Conservation (phyloP, 164 flowering plant genomes). For the Tinospora cordifolia region DNA sequence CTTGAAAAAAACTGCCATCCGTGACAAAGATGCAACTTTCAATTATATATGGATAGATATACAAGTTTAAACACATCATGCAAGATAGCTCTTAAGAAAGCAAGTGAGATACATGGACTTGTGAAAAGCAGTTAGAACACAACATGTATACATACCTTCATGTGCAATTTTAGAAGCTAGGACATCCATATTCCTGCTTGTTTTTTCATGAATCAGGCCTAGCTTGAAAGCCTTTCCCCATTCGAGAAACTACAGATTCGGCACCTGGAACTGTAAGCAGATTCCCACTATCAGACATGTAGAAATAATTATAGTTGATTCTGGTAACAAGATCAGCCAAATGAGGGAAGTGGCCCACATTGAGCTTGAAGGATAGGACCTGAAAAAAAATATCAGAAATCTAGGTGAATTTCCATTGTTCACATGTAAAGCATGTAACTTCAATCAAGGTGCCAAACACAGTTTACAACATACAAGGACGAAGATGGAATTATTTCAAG, state of each 20-base stretch:
- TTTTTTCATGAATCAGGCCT: slow-evolving; percentile 20
- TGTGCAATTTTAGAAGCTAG: background rate
- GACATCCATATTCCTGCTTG: background rate
- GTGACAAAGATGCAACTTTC: background rate
- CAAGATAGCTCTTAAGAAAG: background rate
- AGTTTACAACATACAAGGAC: background rate
- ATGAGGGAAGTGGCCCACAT: slow-evolving; percentile 93
- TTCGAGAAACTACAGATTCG: slow-evolving; percentile 36
- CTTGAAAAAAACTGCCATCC: background rate
- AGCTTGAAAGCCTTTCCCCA: slow-evolving; percentile 33
- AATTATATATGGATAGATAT: background rate
- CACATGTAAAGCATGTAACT: too few species aligned
- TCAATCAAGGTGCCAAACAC: too few species aligned
- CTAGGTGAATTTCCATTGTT: background rate
- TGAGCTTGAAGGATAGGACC: slow-evolving; percentile 90
- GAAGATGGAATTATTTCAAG: background rate
- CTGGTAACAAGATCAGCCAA: slow-evolving; percentile 91
- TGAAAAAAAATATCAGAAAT: slow-evolving; percentile 29
- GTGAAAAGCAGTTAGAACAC: background rate
- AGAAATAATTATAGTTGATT: slow-evolving; percentile 84
- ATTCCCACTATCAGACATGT: slow-evolving; percentile 85
- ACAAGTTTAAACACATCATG: background rate
- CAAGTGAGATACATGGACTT: background rate
- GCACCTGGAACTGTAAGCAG: slow-evolving; percentile 51
- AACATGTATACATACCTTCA: background rate